Base-by-base conservation (phyloP, 2,329 filamentous ascomycete genomes). In the Fusarium nurragi region DNA sequence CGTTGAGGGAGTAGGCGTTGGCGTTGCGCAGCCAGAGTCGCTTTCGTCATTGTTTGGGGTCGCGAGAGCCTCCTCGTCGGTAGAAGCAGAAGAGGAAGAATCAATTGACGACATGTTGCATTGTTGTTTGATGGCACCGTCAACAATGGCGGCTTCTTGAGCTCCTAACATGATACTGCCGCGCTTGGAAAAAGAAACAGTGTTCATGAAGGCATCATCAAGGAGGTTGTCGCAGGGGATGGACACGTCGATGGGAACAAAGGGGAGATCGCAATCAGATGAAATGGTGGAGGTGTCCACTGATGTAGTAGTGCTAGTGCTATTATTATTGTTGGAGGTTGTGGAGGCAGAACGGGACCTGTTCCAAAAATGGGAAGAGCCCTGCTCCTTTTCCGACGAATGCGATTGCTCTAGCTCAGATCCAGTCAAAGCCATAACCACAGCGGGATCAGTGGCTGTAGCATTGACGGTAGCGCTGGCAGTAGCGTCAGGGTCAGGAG, bases 141-240 rank as follows among this genome's bases (percentile, higher is more conserved):
- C 69, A 56, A 71, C 25, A 49, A 52, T 49, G 51, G 55, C 46
- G 36, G 64, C 65, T 59, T 70, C 78, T 71, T 82, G 82, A 50
- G 80, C 82, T 62, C 83, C 81, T 71, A 88, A 81, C 81, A 89
- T 86, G 69, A 89, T 79, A 75, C 86, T 89, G 65, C 87, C 87
- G 68, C 87, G 81, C 63, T 87, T 87, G 55, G 86, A 88, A 72
- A 89, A 89, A 65, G 81, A 81, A 65, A 89, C 75, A 54, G 80
- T 79, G 65, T 78, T 80, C 71, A 89, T 75, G 71, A 86, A 84
- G 69, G 83, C 84, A 77, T 87, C 84, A 62, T 86, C 86, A 64
- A 88, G 77, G 53, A 88, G 77, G 69, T 76, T 80, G 54, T 84
- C 83, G 52, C 81, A 83, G 39, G 86, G 86, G 69, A 89, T 87